These are phyloP conservation scores for Rubus idaeus DNA, from an alignment of 306 rosid species.

Conservation along the genomic window DNA sequence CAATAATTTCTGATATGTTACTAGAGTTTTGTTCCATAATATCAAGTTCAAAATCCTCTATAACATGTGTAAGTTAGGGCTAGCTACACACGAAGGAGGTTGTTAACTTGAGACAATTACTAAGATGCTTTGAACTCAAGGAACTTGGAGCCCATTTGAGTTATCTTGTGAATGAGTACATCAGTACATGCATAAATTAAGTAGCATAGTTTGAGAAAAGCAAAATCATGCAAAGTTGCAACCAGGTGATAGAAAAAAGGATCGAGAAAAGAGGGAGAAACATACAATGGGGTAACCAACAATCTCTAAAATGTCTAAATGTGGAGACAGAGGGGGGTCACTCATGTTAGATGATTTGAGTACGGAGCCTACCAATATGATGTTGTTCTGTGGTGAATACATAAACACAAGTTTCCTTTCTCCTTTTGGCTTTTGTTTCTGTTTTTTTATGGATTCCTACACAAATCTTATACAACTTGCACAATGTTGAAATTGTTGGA, in stretches of 20 bases:
- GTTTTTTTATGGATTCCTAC: background rate
- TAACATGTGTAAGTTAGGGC: too few relatives aligned
- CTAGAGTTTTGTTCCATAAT: too few relatives aligned
- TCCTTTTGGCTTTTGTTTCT: background rate
- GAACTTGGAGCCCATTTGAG: background rate
- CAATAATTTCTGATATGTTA: too few relatives aligned
- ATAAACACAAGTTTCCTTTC: background rate
- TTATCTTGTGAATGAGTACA: background rate
- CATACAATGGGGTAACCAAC: constrained; percentile 25
- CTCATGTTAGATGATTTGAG: background rate
- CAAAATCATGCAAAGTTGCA: background rate
- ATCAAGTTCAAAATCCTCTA: too few relatives aligned
- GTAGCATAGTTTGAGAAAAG: background rate
- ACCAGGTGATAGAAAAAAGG: background rate
- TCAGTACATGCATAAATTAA: background rate
- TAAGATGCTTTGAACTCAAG: background rate
- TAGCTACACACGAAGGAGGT: too few relatives aligned
- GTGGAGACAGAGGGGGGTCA: constrained; percentile 32
- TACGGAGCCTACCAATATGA: constrained; percentile 17
- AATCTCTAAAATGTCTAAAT: background rate
- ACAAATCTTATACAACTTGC: background rate
- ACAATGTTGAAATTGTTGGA: background rate
- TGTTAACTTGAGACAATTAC: background rate
- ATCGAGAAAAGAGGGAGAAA: background rate
- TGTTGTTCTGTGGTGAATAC: background rate